Conservation (phyloP, 345 rosid genomes). For the Turritis glabra region DNA sequence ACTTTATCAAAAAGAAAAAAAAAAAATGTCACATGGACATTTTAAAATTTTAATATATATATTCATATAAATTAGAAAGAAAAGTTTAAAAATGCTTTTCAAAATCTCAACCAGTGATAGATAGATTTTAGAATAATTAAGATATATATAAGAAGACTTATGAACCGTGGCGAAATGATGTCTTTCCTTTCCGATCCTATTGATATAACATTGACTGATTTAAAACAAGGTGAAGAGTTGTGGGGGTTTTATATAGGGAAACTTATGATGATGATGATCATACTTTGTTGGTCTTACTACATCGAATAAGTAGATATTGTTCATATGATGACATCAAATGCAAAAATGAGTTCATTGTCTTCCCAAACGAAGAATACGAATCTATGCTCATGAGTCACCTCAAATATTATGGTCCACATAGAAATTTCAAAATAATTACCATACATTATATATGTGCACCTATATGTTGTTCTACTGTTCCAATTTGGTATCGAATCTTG, state of each 20-base stretch:
- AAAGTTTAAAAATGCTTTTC: neutral
- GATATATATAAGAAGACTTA: neutral
- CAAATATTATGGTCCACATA: conserved; percentile 30
- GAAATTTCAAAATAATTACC: neutral
- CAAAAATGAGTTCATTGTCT: conserved; percentile 40
- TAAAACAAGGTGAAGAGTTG: conserved; percentile 3
- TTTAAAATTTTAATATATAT: too few relatives aligned
- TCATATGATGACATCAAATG: conserved; percentile 41
- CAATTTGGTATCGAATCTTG: conserved; percentile 9
- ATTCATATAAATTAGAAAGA: neutral
- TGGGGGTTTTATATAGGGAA: conserved; percentile 18
- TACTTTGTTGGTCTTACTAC: conserved; percentile 17
- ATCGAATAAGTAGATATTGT: conserved; percentile 26
- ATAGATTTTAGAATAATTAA: neutral
- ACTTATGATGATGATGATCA: conserved; percentile 23
- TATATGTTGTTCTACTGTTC: conserved; percentile 5
- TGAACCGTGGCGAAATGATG: neutral
- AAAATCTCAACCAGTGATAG: neutral
- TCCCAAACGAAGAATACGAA: conserved; percentile 33
- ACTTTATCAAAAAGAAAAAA: too few relatives aligned
- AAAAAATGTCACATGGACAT: too few relatives aligned
- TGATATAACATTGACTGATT: conserved; percentile 19
- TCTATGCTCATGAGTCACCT: conserved; percentile 27
- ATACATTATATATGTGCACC: conserved; percentile 13
- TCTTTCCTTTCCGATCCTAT: neutral